Base-by-base conservation (phyloP, 768 basidiomycete genomes). In the Cystobasidiopsis lactophilus region DNA sequence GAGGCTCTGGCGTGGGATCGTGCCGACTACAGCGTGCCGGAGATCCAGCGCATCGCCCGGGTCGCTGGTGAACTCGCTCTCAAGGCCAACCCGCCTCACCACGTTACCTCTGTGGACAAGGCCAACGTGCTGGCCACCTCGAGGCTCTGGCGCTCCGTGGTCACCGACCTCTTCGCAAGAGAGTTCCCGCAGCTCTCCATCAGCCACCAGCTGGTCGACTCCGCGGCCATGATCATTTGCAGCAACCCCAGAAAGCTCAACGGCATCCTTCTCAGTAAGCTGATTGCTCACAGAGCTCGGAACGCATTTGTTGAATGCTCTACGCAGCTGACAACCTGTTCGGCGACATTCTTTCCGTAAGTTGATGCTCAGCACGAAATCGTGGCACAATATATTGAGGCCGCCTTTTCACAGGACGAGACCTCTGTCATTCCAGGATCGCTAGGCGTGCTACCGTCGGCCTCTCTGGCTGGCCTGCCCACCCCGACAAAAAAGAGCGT, bases 61-160 rank as follows among this genome's bases (percentile, higher is more conserved):
- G 88, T 96, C 40, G 93, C 91, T 11, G 89, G 84, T 35, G 81
- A 85, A 67, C 82, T 96, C 60, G 89, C 93, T 19, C 67, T 86
- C 48, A 71, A 79, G 23, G 69, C 77, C 3, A 73, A 81, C 63
- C 93, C 93, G 3, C 86, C 89, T 19, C 73, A 91, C 44, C 73
- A 77, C 21, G 79, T 98, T 54, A 84, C 85, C 68, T 91, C 86
- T 0, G 73, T 98, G 66, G 93, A 98, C 73, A 98, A 98, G 69
- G 93, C 93, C 51, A 98, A 98, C 68, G 93, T 98, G 21, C 77
- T 98, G 52, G 93, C 93, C 23, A 83, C 77, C 63, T 91, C 85
- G 33, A 72, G 93, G 46, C 71, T 98, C 39, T 98, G 93, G 93
- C 72, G 93, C 53, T 86, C 79, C 66, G 82, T 85, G 21, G 91